Conservation (phyloP, 2,329 filamentous ascomycete species). For the Myriosclerotinia duriaeana region DNA sequence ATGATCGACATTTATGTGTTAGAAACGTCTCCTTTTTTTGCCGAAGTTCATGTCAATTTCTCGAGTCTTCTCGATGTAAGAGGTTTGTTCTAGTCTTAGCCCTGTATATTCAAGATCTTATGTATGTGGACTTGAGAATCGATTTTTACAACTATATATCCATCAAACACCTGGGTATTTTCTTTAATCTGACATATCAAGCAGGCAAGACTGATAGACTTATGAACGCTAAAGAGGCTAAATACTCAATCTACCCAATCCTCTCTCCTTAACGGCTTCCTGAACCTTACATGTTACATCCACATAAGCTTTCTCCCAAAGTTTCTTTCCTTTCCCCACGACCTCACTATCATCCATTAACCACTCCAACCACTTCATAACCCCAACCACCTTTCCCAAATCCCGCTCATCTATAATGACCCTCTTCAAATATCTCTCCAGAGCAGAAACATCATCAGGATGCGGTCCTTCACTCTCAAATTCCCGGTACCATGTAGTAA, state of each 20-base stretch:
- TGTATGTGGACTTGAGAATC: too few species aligned
- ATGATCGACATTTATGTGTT: too few species aligned
- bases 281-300: slow-evolving; percentile 54
- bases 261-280: slow-evolving; percentile 54
- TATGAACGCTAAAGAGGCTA: neutral
- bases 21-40: too few species aligned
- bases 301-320: slow-evolving; percentile 50
- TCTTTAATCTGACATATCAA: neutral
- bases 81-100: too few species aligned
- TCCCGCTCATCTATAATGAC: slow-evolving; percentile 77
- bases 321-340: slow-evolving; percentile 36
- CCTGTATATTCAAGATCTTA: too few species aligned
- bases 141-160: too few species aligned
- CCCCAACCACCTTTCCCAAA: slow-evolving; percentile 68
- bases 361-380: slow-evolving; percentile 67
- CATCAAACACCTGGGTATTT: too few species aligned
- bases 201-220: rapidly evolving
- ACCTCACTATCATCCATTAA: slow-evolving; percentile 50
- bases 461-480: slow-evolving; percentile 77
- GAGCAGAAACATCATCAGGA: slow-evolving; percentile 69
- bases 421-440: slow-evolving; percentile 68
- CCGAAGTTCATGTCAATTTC: too few species aligned
- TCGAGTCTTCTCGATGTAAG: too few species aligned
- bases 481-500: slow-evolving; percentile 72
- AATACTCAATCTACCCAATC: slow-evolving; percentile 57